Evolutionary conservation across 371 early-diverging fungal genomes (phyloP).

Genomic region (Mucor circinelloides): DNA sequence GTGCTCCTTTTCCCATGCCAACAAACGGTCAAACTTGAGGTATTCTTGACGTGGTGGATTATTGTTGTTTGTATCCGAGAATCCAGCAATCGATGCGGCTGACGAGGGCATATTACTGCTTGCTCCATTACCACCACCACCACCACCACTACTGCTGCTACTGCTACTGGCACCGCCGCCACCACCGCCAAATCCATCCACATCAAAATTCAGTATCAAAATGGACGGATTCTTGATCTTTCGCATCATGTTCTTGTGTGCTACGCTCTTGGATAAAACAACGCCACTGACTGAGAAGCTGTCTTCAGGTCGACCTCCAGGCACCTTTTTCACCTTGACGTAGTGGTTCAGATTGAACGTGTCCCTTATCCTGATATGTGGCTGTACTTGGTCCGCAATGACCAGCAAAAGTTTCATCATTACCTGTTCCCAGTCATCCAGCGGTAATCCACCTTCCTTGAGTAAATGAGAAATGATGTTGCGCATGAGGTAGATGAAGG

Average conservation of each 20-base stretch:
- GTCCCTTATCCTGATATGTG: slow-evolving; percentile 74
- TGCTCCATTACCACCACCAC: not conserved
- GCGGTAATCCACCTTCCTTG: slow-evolving; percentile 3
- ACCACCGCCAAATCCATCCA: slow-evolving; percentile 74
- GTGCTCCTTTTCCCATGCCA: slow-evolving; percentile 83
- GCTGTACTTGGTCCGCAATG: slow-evolving; percentile 67
- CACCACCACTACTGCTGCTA: not conserved
- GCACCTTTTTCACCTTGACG: slow-evolving; percentile 91
- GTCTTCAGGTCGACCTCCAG: slow-evolving; percentile 80
- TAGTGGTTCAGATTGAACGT: slow-evolving; percentile 87
- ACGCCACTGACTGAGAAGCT: slow-evolving; percentile 81
- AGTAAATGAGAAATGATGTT: slow-evolving; percentile 19
- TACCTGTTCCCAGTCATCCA: slow-evolving; percentile 57
- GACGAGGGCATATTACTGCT: not conserved
- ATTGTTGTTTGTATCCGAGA: not conserved
- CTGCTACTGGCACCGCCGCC: not conserved
- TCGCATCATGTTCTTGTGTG: slow-evolving; percentile 86
- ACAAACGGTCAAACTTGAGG: slow-evolving; percentile 66
- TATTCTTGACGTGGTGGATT: slow-evolving; percentile 22
- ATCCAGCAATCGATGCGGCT: not conserved
- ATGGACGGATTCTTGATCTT: slow-evolving; percentile 72
- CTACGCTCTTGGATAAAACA: slow-evolving; percentile 86
- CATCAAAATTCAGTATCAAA: slow-evolving; percentile 81
- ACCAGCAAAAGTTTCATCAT: slow-evolving; percentile 68
- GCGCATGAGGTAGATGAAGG: slow-evolving; percentile 15